These are phyloP conservation scores for Chenopodium suecicum DNA, from an alignment of 148 eudicot species.

Conservation along the genomic window DNA sequence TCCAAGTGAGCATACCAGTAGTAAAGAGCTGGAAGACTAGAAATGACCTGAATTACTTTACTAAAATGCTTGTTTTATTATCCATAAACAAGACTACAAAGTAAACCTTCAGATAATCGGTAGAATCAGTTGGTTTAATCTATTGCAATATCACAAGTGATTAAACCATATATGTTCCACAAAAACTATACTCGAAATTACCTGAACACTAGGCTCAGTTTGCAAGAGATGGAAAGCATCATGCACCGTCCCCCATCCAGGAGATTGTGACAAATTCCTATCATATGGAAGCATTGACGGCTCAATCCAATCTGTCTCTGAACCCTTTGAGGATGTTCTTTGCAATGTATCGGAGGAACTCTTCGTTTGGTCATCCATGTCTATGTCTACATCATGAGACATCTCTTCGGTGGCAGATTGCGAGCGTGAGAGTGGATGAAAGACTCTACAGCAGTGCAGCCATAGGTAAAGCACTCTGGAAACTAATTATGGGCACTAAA, in stretches of 20 bases:
- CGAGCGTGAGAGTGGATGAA: conserved; percentile 31
- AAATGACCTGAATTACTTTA: not conserved
- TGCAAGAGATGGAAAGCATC: conserved; percentile 69
- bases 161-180: not conserved
- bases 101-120: not conserved
- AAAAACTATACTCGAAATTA: conserved; percentile 14
- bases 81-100: not conserved
- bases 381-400: conserved; percentile 26
- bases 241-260: conserved; percentile 49
- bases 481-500: not conserved
- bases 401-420: conserved; percentile 20
- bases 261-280: conserved; percentile 32
- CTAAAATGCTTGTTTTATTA: not conserved
- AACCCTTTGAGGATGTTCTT: conserved; percentile 42
- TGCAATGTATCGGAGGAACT: conserved; percentile 24
- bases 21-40: not conserved
- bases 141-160: not conserved
- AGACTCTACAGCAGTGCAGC: conserved; percentile 39
- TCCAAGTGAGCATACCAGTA: not conserved
- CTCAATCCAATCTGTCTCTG: conserved; percentile 65
- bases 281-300: conserved; percentile 49
- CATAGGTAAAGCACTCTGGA: conserved; percentile 12
- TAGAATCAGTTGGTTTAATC: not conserved
- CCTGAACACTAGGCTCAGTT: conserved; percentile 72
- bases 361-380: conserved; percentile 21